Conservation (phyloP, 2,329 filamentous ascomycete species). For the Lasiodiplodia sp. region DNA sequence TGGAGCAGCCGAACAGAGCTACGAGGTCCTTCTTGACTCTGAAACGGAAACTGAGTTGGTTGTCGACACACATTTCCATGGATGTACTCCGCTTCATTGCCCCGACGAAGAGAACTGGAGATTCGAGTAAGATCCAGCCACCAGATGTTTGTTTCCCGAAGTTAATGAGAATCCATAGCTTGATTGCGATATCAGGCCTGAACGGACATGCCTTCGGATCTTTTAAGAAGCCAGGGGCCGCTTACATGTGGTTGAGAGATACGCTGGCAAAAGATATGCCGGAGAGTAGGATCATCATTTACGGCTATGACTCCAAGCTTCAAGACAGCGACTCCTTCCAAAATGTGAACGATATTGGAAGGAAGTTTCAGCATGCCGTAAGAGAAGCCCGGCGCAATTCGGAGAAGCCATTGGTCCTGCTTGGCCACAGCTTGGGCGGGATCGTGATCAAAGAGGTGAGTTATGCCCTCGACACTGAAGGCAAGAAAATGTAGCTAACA, state of each 20-base stretch:
- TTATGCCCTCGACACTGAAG: not conserved
- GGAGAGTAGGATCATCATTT: not conserved
- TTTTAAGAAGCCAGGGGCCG: not conserved
- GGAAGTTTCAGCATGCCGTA: not conserved
- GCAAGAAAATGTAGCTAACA: not conserved
- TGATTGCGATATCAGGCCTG: not conserved
- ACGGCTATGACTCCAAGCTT: not conserved
- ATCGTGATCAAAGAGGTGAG: not conserved
- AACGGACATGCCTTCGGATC: too few species aligned
- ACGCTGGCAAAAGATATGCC: not conserved
- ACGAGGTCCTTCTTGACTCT: too few species aligned
- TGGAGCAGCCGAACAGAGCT: too few species aligned
- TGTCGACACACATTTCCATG: conserved; percentile 1
- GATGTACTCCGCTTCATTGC: not conserved
- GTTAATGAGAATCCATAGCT: not conserved
- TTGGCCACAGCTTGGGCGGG: not conserved
- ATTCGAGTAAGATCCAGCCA: not conserved
- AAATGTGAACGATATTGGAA: not conserved
- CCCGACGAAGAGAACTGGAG: not conserved
- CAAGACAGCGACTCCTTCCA: not conserved
- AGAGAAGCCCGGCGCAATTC: not conserved
- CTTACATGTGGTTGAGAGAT: not conserved
- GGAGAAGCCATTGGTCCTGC: not conserved
- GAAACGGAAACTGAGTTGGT: not conserved
- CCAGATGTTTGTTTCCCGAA: not conserved